Evolutionary conservation across 345 rosid species (phyloP).

Genomic region (Microcos paniculata): DNA sequence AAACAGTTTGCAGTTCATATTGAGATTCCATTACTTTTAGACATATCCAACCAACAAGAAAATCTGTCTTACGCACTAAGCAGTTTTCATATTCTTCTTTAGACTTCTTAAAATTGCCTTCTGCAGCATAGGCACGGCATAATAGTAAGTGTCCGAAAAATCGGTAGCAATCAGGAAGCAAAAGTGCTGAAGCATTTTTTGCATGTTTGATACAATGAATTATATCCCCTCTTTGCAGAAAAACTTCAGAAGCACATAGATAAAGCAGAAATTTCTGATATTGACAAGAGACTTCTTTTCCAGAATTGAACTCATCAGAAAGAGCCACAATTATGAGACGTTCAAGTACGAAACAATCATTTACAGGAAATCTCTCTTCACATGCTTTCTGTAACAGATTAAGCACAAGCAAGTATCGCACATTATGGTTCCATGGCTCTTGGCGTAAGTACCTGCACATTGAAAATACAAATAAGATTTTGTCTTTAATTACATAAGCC

Average conservation of each 20-base stretch:
- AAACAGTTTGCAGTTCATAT: constrained; percentile 48
- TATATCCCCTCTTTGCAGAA: constrained; percentile 59
- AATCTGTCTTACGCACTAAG: constrained; percentile 75
- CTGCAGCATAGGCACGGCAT: constrained; percentile 80
- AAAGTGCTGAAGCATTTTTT: constrained; percentile 53
- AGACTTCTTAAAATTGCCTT: constrained; percentile 40
- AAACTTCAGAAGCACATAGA: constrained; percentile 81
- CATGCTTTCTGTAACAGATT: constrained; percentile 83
- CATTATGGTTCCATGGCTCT: constrained; percentile 79
- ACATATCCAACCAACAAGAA: constrained; percentile 71
- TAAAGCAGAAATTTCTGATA: constrained; percentile 83
- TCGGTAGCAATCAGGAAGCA: constrained; percentile 55
- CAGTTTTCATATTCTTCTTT: constrained; percentile 62
- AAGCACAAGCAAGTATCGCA: constrained; percentile 69
- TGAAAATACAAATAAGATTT: constrained; percentile 22
- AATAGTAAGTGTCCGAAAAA: constrained; percentile 75
- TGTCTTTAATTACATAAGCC: constrained; percentile 6
- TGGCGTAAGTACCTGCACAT: constrained; percentile 62
- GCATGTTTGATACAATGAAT: constrained; percentile 48
- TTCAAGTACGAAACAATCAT: constrained; percentile 48
- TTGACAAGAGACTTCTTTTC: constrained; percentile 30
- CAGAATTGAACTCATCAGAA: constrained; percentile 47
- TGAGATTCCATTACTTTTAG: constrained; percentile 69
- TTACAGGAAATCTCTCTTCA: constrained; percentile 79
- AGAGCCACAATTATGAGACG: constrained; percentile 57